Evolutionary conservation across 306 rosid species (phyloP), one percentile per base, ranked within the genome.

Genomic region (Rosa lucieae): DNA sequence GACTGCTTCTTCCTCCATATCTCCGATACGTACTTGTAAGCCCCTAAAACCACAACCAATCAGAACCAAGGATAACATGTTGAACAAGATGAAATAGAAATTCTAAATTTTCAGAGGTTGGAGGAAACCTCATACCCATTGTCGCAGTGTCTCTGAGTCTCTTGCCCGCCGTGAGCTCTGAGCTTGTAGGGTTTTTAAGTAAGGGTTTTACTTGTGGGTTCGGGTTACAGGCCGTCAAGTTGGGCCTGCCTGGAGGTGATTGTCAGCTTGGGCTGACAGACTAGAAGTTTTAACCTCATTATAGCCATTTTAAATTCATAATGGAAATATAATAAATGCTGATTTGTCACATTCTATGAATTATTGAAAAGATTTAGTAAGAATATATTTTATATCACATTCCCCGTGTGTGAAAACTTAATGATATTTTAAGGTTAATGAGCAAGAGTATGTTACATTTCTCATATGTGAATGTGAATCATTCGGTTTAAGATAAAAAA

Each of bases 1-100:
- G 84, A 85, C 20, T 68, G 84, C 58, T 82, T 82, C 88, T 79
- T 82, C 79, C 75, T 67, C 81, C 81, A 66, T 78, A 82, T 37
- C 81, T 78, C 81, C 10, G 82, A 85, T 11, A 65, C 78, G 55
- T 75, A 78, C 80, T 78, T 78, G 82, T 84, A 81, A n/a, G 69
- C 74, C 40, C 83, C 77, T 75, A 62, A 44, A 6, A 51, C n/a
- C 58, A 55, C 67, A 43, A 52, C 48, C 46, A 6, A 15, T 65
- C 44, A 14, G 46, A 61, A 65, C 15, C 46, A 65, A 65, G 3
- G 21, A 35, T 17, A 65, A 17, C 46, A 65, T 13, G 11, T 35
- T 14, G 44, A 6, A 13, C 3, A 65, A 65, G 44, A 65, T 3
- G 70, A 7, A 35, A 8, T 35, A 15, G 43, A 65, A 7, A 15